Conservation (phyloP, 2,329 filamentous ascomycete species). For the Claviceps monticola region DNA sequence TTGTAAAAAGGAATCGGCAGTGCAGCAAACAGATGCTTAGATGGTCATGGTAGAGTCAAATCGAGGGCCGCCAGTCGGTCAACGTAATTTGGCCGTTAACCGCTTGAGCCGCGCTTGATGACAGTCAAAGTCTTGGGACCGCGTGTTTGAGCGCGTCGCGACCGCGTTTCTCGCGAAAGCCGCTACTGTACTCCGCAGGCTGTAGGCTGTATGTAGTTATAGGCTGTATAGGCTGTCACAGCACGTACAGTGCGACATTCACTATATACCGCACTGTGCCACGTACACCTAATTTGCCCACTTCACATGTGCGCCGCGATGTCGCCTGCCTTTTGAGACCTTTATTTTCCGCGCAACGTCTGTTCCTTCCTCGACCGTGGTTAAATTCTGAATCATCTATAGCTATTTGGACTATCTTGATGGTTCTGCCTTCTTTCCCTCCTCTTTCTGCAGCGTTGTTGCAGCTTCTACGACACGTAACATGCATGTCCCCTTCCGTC, state of each 20-base stretch:
- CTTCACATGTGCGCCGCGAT: background rate
- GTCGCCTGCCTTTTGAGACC: background rate
- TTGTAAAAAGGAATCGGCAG: background rate
- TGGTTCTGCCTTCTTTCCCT: background rate
- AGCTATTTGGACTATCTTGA: background rate
- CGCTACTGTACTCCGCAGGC: too few species aligned
- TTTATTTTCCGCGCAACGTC: background rate
- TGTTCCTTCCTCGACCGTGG: constrained; percentile 3
- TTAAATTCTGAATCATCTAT: background rate
- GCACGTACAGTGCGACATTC: too few species aligned
- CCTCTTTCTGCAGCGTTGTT: background rate
- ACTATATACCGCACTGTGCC: too few species aligned
- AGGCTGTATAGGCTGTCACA: too few species aligned
- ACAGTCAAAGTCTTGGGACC: background rate
- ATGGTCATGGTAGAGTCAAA: background rate
- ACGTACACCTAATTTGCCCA: background rate
- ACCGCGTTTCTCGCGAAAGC: background rate
- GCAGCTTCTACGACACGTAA: background rate
- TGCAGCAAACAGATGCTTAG: background rate
- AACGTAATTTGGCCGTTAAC: background rate
- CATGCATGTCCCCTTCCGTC: background rate
- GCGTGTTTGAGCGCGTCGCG: constrained; percentile 3
- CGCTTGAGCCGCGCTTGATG: background rate
- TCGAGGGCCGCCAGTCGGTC: background rate
- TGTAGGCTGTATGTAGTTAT: too few species aligned